Base-by-base conservation (phyloP, 257 asterid species). In the Nemophila menziesii region DNA sequence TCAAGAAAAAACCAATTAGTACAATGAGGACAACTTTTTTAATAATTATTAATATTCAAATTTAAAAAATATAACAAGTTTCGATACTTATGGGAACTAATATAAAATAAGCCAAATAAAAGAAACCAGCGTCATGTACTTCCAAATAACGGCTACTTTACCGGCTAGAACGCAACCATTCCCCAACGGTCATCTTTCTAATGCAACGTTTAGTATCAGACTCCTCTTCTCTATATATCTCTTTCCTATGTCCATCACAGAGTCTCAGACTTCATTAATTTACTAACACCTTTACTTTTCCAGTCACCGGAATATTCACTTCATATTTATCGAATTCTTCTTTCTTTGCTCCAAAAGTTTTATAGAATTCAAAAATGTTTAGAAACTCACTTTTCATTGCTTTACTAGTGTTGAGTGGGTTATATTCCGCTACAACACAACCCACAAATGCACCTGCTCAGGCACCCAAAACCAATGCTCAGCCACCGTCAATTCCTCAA, bases 401-500 rank as follows among this genome's bases (percentile, higher is more conserved):
- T 37, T 19, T 74, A 1, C 20, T 79, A 5, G 39, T 77, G 0
- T 38, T 56, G 38, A 70, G 51, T 19, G 62, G 48, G 0, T 71
- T 65, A 1, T 58, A 56, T 54, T 44, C 56, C 62, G 54, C 68
- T 65, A 21, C 58, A 36, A 78, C 86, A 1, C 92, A 83, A 59
- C 11, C 37, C 27, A 16, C 64, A 22, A 45, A 52, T 52, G 64
- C 83, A 37, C 94, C 94, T 58, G 63, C 82, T 43, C 80, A 58
- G 1, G 57, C 93, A 3, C 92, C 93, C 1, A 16, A 34, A 18
- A 7, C 48, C 0, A 47, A 22, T 14, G 6, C 68, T 12, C 54
- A 27, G 19, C 16, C 73, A 4, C 78, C 75, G 17, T 51, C 61
- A 1, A 19, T 52, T 61, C 17, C 67, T 29, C 36, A 10, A 13